A percentile compares a stretch with the other conserved stretches of the same genome.
These are phyloP conservation scores for Citrus hindsii DNA, from an alignment of 345 rosid genomes.

Conservation along the genomic window DNA sequence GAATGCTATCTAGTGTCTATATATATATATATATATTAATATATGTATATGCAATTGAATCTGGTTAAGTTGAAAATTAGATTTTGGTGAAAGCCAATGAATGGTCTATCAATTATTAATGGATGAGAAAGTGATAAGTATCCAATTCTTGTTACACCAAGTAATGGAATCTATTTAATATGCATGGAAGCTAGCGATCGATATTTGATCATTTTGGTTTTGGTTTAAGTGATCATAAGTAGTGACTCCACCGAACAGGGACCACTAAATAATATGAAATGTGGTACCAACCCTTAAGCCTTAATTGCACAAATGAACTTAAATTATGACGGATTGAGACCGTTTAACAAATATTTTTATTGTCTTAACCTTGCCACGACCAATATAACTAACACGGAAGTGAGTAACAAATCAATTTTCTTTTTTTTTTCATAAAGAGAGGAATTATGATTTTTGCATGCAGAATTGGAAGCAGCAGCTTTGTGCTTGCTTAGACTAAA, in stretches of 20 bases:
- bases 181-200: neutral
- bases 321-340: constrained; percentile 2
- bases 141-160: neutral
- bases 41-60: neutral
- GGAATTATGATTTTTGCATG: constrained; percentile 4
- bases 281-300: neutral
- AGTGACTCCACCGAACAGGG: neutral
- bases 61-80: neutral
- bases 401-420: neutral
- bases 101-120: neutral
- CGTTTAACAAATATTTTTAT: neutral
- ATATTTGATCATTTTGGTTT: neutral
- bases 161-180: neutral
- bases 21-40: too few species aligned
- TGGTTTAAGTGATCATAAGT: constrained; percentile 14
- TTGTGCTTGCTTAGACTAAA: constrained; percentile 23
- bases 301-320: neutral
- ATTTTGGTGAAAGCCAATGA: neutral
- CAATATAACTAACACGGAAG: neutral
- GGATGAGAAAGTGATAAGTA: neutral
- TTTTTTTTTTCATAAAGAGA: too few species aligned
- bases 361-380: neutral
- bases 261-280: neutral
- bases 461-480: constrained; percentile 10
- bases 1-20: neutral